Base-by-base conservation (phyloP, 139 green algal species). In the Ettlia oleoabundans region DNA sequence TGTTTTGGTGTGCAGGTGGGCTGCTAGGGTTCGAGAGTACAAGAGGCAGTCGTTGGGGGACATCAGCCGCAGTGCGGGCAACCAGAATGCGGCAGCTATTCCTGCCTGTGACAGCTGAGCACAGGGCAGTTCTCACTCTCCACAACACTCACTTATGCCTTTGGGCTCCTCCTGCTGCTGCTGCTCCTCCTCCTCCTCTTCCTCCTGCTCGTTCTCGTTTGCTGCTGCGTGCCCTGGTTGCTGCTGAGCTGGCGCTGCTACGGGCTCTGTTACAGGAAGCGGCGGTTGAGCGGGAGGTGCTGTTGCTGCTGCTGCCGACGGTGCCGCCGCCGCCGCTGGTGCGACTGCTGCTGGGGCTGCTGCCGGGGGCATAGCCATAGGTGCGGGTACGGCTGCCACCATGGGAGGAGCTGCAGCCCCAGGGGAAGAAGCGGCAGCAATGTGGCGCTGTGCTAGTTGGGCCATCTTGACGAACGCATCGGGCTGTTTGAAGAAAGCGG, bases 111-210 rank as follows among this genome's bases (percentile, higher is more conserved):
- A n/a, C n/a, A n/a, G n/a, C n/a, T n/a, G n/a, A n/a, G n/a, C n/a
- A n/a, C n/a, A n/a, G n/a, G n/a, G n/a, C n/a, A n/a, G n/a, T n/a
- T n/a, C n/a, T n/a, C n/a, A n/a, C n/a, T n/a, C n/a, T n/a, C n/a
- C n/a, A n/a, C n/a, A n/a, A n/a, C 19, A 79, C 72, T 79, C 72
- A 79, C 72, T 79, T 18, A 79, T 15, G 47, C 52, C 72, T 19
- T 68, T 66, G 30, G 70, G 26, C 15, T n/a, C n/a, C 47, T 69
- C 42, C 47, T 10, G 68, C 26, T 52, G 28, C 42, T 41, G n/a
- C n/a, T n/a, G n/a, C n/a, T 74, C 66, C 42, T 35, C 33, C 7
- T 53, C 52, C 52, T 69, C 41, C 32, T 78, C 63, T 41, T 32
- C 24, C 21, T 71, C 80, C 40, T 55, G 70, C 38, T 68, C 69